These are phyloP conservation scores for Cucurbita ficifolia DNA, from an alignment of 306 rosid genomes.

Conservation along the genomic window DNA sequence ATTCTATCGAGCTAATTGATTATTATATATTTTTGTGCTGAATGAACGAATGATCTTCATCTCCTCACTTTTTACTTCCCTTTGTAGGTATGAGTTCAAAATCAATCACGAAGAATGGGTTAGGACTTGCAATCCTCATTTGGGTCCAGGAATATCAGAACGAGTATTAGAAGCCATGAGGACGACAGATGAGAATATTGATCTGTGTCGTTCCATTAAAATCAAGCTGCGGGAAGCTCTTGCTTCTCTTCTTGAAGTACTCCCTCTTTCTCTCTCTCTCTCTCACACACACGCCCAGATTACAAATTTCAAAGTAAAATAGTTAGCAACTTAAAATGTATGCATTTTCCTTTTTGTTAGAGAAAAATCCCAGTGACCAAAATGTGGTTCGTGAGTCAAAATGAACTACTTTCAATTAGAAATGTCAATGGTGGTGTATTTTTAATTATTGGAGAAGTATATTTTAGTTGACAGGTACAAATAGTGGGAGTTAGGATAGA, in stretches of 20 bases:
- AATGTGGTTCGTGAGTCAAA: background rate
- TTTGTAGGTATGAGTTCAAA: constrained; percentile 62
- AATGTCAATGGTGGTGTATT: background rate
- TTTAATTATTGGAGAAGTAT: background rate
- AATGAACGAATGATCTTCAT: background rate
- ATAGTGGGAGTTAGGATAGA: background rate
- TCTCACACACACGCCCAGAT: background rate
- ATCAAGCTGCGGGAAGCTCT: constrained; percentile 51
- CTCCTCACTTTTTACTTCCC: constrained; percentile 8
- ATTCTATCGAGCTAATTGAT: constrained; percentile 3
- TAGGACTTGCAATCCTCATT: constrained; percentile 39
- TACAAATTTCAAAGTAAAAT: background rate
- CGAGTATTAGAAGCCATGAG: constrained; percentile 46
- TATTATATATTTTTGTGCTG: constrained; percentile 4
- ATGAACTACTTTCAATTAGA: background rate
- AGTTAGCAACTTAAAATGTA: background rate
- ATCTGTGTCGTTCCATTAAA: constrained; percentile 32
- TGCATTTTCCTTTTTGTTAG: background rate
- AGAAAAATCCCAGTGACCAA: background rate
- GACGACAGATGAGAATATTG: constrained; percentile 35
- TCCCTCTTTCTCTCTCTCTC: constrained; percentile 12
- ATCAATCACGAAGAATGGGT: constrained; percentile 76
- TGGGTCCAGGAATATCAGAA: constrained; percentile 75
- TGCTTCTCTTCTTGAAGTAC: constrained; percentile 70
- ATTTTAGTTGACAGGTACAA: background rate